A percentile compares a stretch with the other conserved stretches of the same genome.
Evolutionary conservation across 257 asterid species (phyloP).

Genomic region (Euphrasia confusa): DNA sequence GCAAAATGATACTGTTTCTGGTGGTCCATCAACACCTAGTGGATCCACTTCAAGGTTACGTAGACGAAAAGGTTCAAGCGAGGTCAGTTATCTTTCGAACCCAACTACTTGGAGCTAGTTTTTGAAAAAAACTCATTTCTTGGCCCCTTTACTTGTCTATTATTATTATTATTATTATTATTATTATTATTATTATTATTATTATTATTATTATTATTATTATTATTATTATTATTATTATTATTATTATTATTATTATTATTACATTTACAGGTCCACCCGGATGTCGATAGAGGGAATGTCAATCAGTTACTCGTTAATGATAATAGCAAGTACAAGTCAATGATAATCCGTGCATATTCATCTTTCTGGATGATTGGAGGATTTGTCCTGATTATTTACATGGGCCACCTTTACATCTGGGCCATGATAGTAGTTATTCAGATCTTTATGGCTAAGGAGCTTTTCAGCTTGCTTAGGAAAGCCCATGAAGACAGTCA

Average conservation of each 20-base stretch:
- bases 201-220: constrained; percentile 6
- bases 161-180: constrained; percentile 1
- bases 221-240: constrained; percentile 1
- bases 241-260: neutral
- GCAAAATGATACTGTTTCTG: constrained; percentile 72
- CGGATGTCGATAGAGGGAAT: constrained; percentile 54
- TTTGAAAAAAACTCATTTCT: constrained; percentile 18
- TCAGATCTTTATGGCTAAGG: constrained; percentile 92
- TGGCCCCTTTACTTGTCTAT: constrained; percentile 7
- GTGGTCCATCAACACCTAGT: constrained; percentile 46
- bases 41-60: constrained; percentile 63
- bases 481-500: constrained; percentile 79
- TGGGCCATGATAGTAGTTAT: constrained; percentile 89
- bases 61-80: constrained; percentile 87
- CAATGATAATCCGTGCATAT: constrained; percentile 76
- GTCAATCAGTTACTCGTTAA: constrained; percentile 62
- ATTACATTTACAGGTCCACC: constrained; percentile 48
- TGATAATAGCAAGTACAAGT: constrained; percentile 81
- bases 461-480: constrained; percentile 80
- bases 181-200: neutral
- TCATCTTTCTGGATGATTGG: constrained; percentile 97
- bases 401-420: constrained; percentile 97
- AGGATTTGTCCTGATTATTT: constrained; percentile 68
- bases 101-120: neutral
- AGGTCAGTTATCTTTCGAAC: constrained; percentile 46